These are phyloP conservation scores for Epichloe bromicola DNA, from an alignment of 2,329 filamentous ascomycete genomes.

Conservation along the genomic window DNA sequence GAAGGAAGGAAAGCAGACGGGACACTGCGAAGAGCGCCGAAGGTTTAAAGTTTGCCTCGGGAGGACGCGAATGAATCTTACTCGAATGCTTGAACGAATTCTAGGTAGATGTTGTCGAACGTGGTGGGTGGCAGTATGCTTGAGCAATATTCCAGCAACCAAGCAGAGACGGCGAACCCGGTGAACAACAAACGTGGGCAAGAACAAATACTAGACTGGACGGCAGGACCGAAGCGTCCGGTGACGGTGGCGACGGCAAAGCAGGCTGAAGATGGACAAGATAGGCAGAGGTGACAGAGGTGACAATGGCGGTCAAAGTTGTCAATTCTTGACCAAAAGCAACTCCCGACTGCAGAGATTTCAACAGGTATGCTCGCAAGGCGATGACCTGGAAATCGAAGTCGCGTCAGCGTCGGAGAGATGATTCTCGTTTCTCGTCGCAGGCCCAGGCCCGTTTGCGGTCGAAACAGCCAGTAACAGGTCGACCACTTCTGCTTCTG, in stretches of 20 bases:
- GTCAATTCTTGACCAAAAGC: background rate
- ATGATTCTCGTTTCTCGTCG: background rate
- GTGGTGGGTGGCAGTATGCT: conserved; percentile 9
- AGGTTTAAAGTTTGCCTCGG: background rate
- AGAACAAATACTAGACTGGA: background rate
- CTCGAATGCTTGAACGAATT: background rate
- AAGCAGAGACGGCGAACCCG: conserved; percentile 8
- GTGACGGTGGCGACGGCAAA: background rate
- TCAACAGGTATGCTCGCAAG: background rate
- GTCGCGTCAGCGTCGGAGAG: background rate
- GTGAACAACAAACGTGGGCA: background rate
- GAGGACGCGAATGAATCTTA: background rate
- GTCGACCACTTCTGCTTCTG: background rate
- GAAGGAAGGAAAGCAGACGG: background rate
- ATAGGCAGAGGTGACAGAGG: background rate
- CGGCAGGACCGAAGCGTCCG: conserved; percentile 4
- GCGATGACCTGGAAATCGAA: background rate
- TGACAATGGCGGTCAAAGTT: background rate
- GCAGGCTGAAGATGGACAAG: background rate
- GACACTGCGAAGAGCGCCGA: background rate
- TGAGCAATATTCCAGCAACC: conserved; percentile 29
- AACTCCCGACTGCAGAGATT: background rate
- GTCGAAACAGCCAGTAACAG: background rate
- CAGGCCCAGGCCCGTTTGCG: background rate
- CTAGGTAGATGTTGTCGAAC: background rate